Percentiles rank a stretch among this genome's conserved stretches.
These are phyloP conservation scores for Castanea sativa DNA, from an alignment of 306 rosid species.

Conservation along the genomic window DNA sequence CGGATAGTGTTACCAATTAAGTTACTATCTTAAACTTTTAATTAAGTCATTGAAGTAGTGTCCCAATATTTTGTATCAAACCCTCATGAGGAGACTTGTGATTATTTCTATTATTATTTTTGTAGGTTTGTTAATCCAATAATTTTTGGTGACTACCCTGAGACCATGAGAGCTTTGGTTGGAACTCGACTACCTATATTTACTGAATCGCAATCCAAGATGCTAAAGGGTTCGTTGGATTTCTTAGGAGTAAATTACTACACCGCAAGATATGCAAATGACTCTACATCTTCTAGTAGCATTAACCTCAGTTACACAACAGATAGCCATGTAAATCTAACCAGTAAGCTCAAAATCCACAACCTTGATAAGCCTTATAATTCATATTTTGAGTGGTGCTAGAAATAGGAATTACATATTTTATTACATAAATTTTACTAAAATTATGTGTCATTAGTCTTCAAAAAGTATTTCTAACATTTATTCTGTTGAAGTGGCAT, in stretches of 20 bases:
- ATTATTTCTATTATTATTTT: neutral
- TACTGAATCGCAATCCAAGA: conserved; percentile 6
- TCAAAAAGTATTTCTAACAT: too few species aligned
- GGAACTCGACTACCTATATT: conserved; percentile 31
- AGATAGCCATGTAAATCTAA: conserved; percentile 31
- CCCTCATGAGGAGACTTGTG: neutral
- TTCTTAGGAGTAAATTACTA: conserved; percentile 33
- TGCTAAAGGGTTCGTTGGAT: conserved; percentile 24
- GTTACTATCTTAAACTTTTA: too few species aligned
- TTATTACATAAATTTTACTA: neutral
- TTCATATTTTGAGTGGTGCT: too few species aligned
- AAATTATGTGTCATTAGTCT: too few species aligned
- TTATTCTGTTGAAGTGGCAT: too few species aligned
- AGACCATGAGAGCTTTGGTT: conserved; percentile 5
- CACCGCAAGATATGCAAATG: conserved; percentile 19
- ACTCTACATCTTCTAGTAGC: neutral
- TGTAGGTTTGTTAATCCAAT: conserved; percentile 23
- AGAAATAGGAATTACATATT: too few species aligned
- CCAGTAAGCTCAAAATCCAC: conserved; percentile 30
- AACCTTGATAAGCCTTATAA: neutral
- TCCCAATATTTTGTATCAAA: neutral
- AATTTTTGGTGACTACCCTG: conserved; percentile 21
- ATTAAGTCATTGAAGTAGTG: too few species aligned
- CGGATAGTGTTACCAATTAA: too few species aligned
- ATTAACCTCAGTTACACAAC: conserved; percentile 16